phyloP scores from a whole-genome alignment of 305 asterid species.

The Withania somnifera region DNA sequence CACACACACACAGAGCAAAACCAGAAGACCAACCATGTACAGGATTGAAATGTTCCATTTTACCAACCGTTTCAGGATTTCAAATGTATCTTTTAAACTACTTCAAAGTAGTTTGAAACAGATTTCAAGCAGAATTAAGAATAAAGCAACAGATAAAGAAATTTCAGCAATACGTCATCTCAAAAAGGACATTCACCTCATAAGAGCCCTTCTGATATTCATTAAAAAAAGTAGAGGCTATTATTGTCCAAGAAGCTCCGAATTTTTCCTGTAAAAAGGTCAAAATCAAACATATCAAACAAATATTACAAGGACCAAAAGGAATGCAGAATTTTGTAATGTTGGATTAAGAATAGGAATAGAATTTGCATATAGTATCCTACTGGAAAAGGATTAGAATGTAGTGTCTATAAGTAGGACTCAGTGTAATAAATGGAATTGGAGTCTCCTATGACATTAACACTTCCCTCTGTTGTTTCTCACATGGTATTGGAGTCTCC shows the following conservation, averaged over 20 bases:
- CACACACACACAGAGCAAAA: neutral
- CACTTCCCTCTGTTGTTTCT: too few relatives aligned
- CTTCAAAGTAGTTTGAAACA: neutral
- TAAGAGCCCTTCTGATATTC: conserved; percentile 65
- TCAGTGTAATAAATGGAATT: too few relatives aligned
- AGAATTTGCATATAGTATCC: too few relatives aligned
- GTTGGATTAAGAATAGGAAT: neutral
- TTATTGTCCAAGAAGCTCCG: conserved; percentile 70
- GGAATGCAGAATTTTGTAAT: neutral
- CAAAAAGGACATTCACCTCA: conserved; percentile 42
- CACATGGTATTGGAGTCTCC: too few relatives aligned
- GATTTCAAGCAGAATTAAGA: neutral
- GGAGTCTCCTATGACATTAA: too few relatives aligned
- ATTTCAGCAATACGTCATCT: neutral
- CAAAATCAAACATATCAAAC: neutral
- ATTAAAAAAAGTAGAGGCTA: conserved; percentile 67
- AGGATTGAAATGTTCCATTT: neutral
- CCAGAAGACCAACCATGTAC: neutral
- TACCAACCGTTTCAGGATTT: neutral
- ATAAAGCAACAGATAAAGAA: neutral
- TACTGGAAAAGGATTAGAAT: too few relatives aligned
- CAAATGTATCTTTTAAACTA: neutral
- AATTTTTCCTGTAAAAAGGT: conserved; percentile 54
- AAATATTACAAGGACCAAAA: neutral
- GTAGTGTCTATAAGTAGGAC: too few relatives aligned